Percentiles rank a stretch among this genome's conserved stretches.
Conservation (phyloP, 352 stramenopile genomes). For the Phytophthora sansomeana region DNA sequence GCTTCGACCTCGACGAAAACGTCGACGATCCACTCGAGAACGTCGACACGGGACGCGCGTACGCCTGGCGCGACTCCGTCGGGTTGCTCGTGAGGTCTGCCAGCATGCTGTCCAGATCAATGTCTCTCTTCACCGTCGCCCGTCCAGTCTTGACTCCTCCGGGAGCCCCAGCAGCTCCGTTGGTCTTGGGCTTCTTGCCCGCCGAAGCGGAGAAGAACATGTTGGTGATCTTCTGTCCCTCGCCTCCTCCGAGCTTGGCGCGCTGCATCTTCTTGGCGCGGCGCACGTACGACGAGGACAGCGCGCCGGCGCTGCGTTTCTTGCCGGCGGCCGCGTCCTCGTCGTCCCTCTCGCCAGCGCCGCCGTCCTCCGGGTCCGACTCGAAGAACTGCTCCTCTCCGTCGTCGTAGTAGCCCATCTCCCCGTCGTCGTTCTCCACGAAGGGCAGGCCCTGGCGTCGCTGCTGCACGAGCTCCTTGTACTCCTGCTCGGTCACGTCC, state of each 20-base stretch:
- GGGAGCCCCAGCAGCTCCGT: conserved; percentile 33
- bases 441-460: conserved; percentile 81
- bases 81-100: conserved; percentile 88
- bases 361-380: conserved; percentile 68
- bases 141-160: conserved; percentile 18
- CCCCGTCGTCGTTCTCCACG: conserved; percentile 86
- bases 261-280: conserved; percentile 87
- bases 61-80: conserved; percentile 61
- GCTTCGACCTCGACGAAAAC: conserved; percentile 26
- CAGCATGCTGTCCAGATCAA: conserved; percentile 89
- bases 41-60: conserved; percentile 54
- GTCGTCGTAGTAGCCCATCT: conserved; percentile 91
- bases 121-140: conserved; percentile 68
- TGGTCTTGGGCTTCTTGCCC: conserved; percentile 44
- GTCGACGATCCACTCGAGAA: conserved; percentile 27
- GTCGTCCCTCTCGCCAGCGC: conserved; percentile 36
- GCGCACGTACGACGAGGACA: conserved; percentile 80
- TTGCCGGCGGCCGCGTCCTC: conserved; percentile 55
- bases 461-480: conserved; percentile 85
- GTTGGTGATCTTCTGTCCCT: conserved; percentile 90
- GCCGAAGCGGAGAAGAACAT: conserved; percentile 85
- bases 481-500: conserved; percentile 86
- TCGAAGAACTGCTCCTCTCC: conserved; percentile 92
- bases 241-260: conserved; percentile 74
- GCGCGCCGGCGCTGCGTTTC: conserved; percentile 78